phyloP scores from a whole-genome alignment of 202 grass and related monocot species.

The Digitaria exilis region DNA sequence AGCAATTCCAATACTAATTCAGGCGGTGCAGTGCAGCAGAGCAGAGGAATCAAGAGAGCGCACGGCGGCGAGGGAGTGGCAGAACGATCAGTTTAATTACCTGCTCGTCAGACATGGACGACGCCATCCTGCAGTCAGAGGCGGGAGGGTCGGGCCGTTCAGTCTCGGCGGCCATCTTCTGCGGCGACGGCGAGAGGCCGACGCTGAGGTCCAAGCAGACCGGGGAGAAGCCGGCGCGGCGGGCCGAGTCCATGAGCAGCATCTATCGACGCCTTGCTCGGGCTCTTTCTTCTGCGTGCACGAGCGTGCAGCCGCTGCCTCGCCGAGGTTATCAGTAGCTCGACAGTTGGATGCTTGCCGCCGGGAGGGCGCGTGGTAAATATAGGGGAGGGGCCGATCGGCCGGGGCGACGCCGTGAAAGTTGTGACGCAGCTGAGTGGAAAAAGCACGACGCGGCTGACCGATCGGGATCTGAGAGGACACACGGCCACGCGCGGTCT shows the following conservation, averaged over 20 bases:
- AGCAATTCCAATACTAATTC: background rate
- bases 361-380: background rate
- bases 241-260: slow-evolving; percentile 50
- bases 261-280: background rate
- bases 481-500: background rate
- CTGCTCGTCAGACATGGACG: slow-evolving; percentile 17
- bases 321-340: background rate
- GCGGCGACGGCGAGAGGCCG: slow-evolving; percentile 33
- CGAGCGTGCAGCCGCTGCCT: background rate
- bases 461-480: background rate
- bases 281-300: background rate
- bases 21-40: background rate
- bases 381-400: background rate
- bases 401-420: background rate
- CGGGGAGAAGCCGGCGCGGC: slow-evolving; percentile 21
- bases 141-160: background rate
- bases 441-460: background rate
- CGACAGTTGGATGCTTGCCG: background rate
- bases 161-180: background rate
- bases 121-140: background rate
- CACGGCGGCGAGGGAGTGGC: background rate
- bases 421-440: slow-evolving; percentile 16
- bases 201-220: slow-evolving; percentile 74
- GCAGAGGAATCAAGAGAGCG: background rate
- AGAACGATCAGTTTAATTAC: background rate